A percentile compares a stretch with the other conserved stretches of the same genome.
Conservation (phyloP, 2,329 filamentous ascomycete genomes). For the Hymenoscyphus occultus region DNA sequence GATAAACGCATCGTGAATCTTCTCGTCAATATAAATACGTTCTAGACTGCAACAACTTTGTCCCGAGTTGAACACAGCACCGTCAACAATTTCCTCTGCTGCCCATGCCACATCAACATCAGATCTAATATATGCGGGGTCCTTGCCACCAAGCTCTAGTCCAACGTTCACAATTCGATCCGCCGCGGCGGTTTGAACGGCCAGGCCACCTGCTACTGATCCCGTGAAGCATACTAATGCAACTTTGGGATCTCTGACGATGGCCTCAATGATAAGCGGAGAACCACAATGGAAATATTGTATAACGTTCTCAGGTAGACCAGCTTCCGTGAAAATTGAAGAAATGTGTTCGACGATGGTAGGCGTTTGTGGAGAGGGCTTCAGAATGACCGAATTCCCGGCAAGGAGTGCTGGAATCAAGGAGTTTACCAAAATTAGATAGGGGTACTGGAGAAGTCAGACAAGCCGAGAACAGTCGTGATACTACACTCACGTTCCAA, state of each 20-base stretch:
- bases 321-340: conserved; percentile 73
- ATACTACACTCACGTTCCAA: conserved; percentile 74
- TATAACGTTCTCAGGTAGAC: conserved; percentile 77
- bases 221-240: conserved; percentile 89
- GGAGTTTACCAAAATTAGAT: conserved; percentile 89
- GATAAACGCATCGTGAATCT: conserved; percentile 80
- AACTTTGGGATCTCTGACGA: conserved; percentile 75
- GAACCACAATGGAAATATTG: conserved; percentile 92
- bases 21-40: conserved; percentile 84
- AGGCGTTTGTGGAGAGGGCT: conserved; percentile 92
- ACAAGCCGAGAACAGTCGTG: conserved; percentile 2
- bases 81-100: conserved; percentile 91
- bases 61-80: conserved; percentile 96
- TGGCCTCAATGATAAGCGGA: conserved; percentile 68
- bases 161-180: conserved; percentile 83
- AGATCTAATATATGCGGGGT: conserved; percentile 81
- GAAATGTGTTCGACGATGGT: conserved; percentile 84
- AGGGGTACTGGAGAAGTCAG: conserved; percentile 69
- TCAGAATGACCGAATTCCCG: conserved; percentile 88
- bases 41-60: conserved; percentile 95
- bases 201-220: conserved; percentile 81
- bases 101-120: conserved; percentile 91
- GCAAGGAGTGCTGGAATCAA: conserved; percentile 86
- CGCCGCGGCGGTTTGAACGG: conserved; percentile 79
- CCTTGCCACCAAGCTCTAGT: conserved; percentile 90